Evolutionary conservation across 1,284 basidiomycete species (phyloP).

Genomic region (Bondarzewia mesenterica): DNA sequence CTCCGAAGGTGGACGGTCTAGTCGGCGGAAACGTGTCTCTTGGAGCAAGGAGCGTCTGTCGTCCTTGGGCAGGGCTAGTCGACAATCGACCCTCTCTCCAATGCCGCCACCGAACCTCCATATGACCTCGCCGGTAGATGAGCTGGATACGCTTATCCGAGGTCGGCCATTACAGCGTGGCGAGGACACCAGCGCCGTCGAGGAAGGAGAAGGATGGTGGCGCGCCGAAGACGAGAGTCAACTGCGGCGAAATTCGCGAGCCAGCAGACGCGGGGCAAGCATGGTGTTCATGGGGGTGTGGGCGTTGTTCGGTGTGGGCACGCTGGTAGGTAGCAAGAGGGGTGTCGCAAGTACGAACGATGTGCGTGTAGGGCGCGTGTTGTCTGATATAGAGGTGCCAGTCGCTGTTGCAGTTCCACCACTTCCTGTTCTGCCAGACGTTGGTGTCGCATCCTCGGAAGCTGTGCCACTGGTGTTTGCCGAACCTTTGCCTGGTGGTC

Average conservation of each 20-base stretch:
- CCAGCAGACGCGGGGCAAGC: conserved; percentile 53
- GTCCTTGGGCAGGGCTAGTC: conserved; percentile 28
- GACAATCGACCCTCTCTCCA: conserved; percentile 15
- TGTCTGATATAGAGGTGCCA: conserved; percentile 13
- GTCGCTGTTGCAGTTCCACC: background rate
- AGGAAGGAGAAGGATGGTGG: conserved; percentile 17
- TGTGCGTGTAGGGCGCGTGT: conserved; percentile 23
- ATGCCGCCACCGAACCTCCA: conserved; percentile 22
- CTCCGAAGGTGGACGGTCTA: conserved; percentile 49
- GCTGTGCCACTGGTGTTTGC: conserved; percentile 8
- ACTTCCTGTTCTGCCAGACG: background rate
- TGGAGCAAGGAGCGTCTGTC: conserved; percentile 55
- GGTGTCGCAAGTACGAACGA: conserved; percentile 16
- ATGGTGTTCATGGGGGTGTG: conserved; percentile 71
- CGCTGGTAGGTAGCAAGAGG: conserved; percentile 27
- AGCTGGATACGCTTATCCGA: conserved; percentile 24
- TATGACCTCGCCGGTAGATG: conserved; percentile 20
- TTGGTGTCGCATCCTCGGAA: background rate
- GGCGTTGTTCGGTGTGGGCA: conserved; percentile 59
- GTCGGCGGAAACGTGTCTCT: conserved; percentile 45
- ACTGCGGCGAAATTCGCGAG: conserved; percentile 38
- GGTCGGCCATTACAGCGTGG: conserved; percentile 38
- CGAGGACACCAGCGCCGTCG: conserved; percentile 9
- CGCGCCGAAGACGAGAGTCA: conserved; percentile 15
- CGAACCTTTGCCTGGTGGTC: conserved; percentile 9